These are phyloP conservation scores for Senna tora DNA, from an alignment of 306 rosid species.

Conservation along the genomic window DNA sequence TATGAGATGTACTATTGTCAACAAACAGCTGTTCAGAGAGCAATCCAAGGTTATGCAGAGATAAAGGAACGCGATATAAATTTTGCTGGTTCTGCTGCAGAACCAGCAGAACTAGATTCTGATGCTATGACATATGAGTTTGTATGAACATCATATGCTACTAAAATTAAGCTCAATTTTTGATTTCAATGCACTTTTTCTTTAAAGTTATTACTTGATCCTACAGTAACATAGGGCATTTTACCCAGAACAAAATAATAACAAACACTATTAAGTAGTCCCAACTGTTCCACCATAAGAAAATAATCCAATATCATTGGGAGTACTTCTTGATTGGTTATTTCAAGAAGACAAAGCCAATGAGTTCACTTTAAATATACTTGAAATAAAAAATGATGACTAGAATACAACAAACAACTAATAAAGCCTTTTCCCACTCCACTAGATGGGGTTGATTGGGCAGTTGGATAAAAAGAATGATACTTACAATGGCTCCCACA, in stretches of 20 bases:
- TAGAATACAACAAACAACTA: too few species aligned
- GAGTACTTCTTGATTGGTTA: neutral
- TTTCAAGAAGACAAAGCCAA: neutral
- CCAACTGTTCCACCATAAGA: neutral
- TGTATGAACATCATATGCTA: neutral
- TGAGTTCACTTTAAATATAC: neutral
- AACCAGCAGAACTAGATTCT: too few species aligned
- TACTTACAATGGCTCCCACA: neutral
- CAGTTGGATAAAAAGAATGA: too few species aligned
- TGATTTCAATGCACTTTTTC: slow-evolving; percentile 1
- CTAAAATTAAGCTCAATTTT: neutral
- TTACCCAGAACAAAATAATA: slow-evolving; percentile 10
- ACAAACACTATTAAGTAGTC: neutral
- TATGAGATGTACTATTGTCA: slow-evolving; percentile 47
- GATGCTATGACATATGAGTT: too few species aligned
- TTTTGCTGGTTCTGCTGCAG: too few species aligned
- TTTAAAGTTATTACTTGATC: neutral
- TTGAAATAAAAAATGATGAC: too few species aligned
- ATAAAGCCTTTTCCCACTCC: too few species aligned
- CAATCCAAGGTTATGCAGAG: slow-evolving; percentile 44
- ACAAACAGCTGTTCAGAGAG: slow-evolving; percentile 50
- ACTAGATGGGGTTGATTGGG: too few species aligned
- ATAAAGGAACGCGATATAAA: too few species aligned
- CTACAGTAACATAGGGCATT: slow-evolving; percentile 16
- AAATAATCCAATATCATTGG: neutral